phyloP scores from a whole-genome alignment of 495 filamentous ascomycete species.

The Aspergillus sclerotiicarbonarius region DNA sequence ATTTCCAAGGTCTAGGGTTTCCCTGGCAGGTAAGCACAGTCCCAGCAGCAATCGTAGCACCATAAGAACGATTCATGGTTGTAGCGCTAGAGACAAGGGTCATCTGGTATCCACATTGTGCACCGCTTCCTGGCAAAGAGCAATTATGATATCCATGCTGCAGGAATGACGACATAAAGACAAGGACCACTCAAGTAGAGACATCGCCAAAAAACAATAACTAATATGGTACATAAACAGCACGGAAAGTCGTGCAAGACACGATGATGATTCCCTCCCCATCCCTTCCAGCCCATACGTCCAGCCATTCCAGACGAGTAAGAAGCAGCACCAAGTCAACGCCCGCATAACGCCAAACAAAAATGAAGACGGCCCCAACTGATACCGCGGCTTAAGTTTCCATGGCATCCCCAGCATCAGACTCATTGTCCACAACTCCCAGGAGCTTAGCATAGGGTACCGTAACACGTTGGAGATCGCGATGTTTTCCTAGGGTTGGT shows the following conservation, averaged over 20 bases:
- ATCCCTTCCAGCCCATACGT: not conserved
- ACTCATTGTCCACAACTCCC: conserved; percentile 52
- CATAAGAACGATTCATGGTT: too few species aligned
- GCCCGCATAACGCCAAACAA: conserved; percentile 18
- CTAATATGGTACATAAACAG: conserved; percentile 14
- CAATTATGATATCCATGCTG: not conserved
- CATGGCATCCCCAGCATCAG: conserved; percentile 52
- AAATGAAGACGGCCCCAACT: conserved; percentile 4
- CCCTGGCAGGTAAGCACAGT: too few species aligned
- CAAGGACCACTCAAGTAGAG: not conserved
- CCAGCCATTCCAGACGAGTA: not conserved
- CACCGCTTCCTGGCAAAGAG: too few species aligned
- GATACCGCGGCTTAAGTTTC: conserved; percentile 34
- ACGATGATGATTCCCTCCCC: conserved; percentile 3
- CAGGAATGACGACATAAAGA: not conserved
- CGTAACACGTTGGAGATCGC: conserved; percentile 85
- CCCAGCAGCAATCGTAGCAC: too few species aligned
- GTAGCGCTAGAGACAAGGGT: too few species aligned
- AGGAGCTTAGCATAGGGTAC: conserved; percentile 84
- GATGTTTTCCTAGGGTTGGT: conserved; percentile 71
- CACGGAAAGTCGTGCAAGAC: conserved; percentile 1
- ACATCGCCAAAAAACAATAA: conserved; percentile 1
- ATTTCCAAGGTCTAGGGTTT: too few species aligned
- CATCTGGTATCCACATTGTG: too few species aligned
- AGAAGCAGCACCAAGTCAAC: not conserved